Evolutionary conservation across 2,329 filamentous ascomycete species (phyloP).

Genomic region (Neopestalotiopsis sp.): DNA sequence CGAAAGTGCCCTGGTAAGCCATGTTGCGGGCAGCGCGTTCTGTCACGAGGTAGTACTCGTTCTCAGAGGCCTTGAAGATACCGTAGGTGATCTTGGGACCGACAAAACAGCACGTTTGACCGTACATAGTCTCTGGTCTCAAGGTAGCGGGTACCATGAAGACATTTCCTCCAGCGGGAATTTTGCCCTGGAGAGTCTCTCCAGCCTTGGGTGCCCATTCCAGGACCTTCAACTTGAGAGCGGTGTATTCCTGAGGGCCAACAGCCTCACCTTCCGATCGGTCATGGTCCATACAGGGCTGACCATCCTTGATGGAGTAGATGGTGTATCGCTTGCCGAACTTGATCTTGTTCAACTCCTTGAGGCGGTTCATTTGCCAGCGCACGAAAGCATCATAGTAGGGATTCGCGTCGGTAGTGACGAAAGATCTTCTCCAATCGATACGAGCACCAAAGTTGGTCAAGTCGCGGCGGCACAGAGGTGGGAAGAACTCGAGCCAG

Average conservation of each 20-base stretch:
- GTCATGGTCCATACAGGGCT: conserved; percentile 89
- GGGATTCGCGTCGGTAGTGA: conserved; percentile 95
- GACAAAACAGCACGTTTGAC: conserved; percentile 94
- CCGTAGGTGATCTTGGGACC: conserved; percentile 90
- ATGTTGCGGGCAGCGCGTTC: conserved; percentile 92
- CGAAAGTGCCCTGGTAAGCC: conserved; percentile 89
- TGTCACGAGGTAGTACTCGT: conserved; percentile 84
- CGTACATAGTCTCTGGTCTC: conserved; percentile 98
- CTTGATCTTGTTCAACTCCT: conserved; percentile 89
- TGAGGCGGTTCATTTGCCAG: conserved; percentile 96
- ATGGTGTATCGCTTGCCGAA: conserved; percentile 94
- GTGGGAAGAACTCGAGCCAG: conserved; percentile 92
- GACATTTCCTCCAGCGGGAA: conserved; percentile 79
- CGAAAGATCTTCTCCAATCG: conserved; percentile 91
- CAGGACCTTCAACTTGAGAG: conserved; percentile 86
- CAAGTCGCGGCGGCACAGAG: conserved; percentile 79
- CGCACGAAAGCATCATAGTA: conserved; percentile 95
- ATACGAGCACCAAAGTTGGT: conserved; percentile 84
- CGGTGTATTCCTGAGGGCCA: conserved; percentile 89
- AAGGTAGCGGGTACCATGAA: conserved; percentile 93
- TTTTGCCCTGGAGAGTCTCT: conserved; percentile 74
- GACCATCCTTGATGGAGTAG: conserved; percentile 87
- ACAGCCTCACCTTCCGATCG: conserved; percentile 81
- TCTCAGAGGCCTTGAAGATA: conserved; percentile 78
- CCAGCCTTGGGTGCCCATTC: conserved; percentile 84